Evolutionary conservation across 768 basidiomycete species (phyloP), one percentile per base, ranked within the genome.

Genomic region (Boletus bicolor): DNA sequence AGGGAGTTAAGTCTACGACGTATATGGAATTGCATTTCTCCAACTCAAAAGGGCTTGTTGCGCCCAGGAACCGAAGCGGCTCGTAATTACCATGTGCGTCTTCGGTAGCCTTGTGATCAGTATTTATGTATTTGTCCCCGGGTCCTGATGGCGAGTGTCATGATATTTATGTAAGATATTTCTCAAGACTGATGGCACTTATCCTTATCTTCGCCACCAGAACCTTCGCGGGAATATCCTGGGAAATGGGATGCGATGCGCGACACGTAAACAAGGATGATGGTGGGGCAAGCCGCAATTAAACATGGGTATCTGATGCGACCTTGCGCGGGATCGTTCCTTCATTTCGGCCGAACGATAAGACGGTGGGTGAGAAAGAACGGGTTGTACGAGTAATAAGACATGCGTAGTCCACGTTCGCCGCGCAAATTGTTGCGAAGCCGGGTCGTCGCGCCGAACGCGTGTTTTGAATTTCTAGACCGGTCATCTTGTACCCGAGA

Each of bases 351-450:
- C 38, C 46, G 38, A 54, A 39, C 10, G 39, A 19, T 50, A 49
- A 17, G 44, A 10, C 28, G 54, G 39, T 21, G 6, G 28, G 17
- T 43, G 24, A 34, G 37, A 39, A n/a, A 42, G 32, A 19, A 35
- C 21, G 21, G 37, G 30, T 24, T 17, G 37, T 30, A 8, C 19
- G 61, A 38, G 57, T 65, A 56, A 65, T 49, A 49, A 36, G 37
- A 58, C 64, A 58, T 46, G 65, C 55, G 21, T 26, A 14, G 45
- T 19, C 41, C 64, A 53, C 42, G 44, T 52, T 36, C 50, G 34
- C 24, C 26, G 42, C 24, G 6, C 54, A 36, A 49, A 24, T 24
- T 24, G 36, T 28, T 14, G 54, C 54, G 21, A 24, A 24, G 21
- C 21, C 11, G 21, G 21, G 21, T 24, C 38, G 51, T 58, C 28